Base-by-base conservation (phyloP, 2,329 filamentous ascomycete genomes). In the Stagonosporopsis cucurbitacearum region DNA sequence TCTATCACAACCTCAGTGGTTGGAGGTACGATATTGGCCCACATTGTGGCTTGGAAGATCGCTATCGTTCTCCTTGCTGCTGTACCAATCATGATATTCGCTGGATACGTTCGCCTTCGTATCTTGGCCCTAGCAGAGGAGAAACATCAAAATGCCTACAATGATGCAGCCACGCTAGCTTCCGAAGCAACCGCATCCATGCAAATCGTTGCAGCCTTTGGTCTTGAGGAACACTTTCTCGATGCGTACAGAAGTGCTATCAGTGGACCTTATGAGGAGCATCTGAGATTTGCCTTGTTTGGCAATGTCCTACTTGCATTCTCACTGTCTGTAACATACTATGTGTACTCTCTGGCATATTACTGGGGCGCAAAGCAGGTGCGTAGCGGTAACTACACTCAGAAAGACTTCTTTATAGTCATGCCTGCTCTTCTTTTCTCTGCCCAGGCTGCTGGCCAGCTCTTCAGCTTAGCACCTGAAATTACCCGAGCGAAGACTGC, bases 101-200 rank as follows among this genome's bases (percentile, higher is more conserved):
- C 75, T 20, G 80, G 81, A 0, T 82, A 78, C 57, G 65, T 80
- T 19, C 75, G 80, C 36, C 71, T 82, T 11, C 75, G 78, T 5
- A 77, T 82, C 4, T 71, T 82, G 13, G 81, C 84, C 2, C 80
- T 82, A 33, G 86, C 88, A 43, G 85, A 90, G 58, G 81, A 84
- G 51, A 82, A 83, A 13, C 86, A 89, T 61, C 83, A 86, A 36
- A 83, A 82, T 22, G 86, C 88, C 2, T 91, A 88, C 62, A 81
- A 84, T 6, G 81, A 82, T 39, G 86, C 88, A 2, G 84, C 87
- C 15, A 81, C 83, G 5, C 82, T 90, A 47, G 87, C 87, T 1
- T 85, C 86, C 6, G 88, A 91, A 63, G 87, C 87, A 1, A 86
- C 88, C 45, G 82, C 84, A 48, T 84, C 83, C 1, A 87, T 88